Base-by-base conservation (phyloP, 345 rosid genomes). In the Boechera retrofracta region DNA sequence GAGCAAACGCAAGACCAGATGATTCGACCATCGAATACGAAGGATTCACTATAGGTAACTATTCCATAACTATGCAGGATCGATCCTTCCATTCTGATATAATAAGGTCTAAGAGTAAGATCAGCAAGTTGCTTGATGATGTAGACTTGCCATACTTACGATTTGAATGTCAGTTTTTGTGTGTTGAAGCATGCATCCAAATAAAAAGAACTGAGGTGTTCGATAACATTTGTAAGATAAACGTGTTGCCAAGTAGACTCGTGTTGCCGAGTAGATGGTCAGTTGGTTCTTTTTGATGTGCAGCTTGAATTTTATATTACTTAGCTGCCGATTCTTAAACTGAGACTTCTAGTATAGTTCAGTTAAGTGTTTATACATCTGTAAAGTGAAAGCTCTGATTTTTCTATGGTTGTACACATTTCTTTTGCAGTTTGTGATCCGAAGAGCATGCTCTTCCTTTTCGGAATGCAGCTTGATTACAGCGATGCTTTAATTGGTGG, bases 401-500 rank as follows among this genome's bases (percentile, higher is more conserved):
- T 52, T 32, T 44, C 42, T 16, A 1, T 24, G 26, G 31, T n/a
- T n/a, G n/a, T 2, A 29, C 45, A 13, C 1, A 21, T 64, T 73
- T 41, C 18, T 76, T 69, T 77, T 84, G 88, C 94, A 94, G 98
- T 94, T 71, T 90, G 95, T 82, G 98, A 94, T 89, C 97, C 98
- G 1, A 94, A 94, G 87, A 94, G 98, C 86, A 95, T 94, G 59
- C 98, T 94, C 10, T 94, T 90, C 79, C 18, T 94, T 47, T 94
- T 81, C 9, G 98, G 97, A n/a, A 92, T 94, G 98, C 97, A 92
- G 76, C 79, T 94, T 71, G 98, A 94, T 82, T 90, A 92, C 85
- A 94, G 97, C 7, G 86, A 92, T 62, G 97, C 98, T 67, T 91
- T 94, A 18, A 94, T 94, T 24, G 98, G 98, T 45, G 98, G 98